Evolutionary conservation across 2,329 filamentous ascomycete genomes (phyloP).

Genomic region (Setomelanomma holmii): DNA sequence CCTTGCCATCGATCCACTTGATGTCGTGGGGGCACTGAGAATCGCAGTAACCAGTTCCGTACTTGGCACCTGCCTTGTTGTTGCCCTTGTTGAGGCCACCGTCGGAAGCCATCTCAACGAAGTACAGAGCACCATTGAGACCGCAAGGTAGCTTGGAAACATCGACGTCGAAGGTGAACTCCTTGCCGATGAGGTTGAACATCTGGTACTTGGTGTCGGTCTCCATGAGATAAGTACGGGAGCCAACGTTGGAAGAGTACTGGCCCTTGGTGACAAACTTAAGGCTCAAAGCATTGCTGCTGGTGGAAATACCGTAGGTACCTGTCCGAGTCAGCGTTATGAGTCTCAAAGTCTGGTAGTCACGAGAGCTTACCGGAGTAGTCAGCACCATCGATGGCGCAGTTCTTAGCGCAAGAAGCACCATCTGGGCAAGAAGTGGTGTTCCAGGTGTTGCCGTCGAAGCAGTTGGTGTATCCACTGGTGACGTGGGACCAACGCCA

Average conservation of each 20-base stretch:
- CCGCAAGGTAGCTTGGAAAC: constrained; percentile 72
- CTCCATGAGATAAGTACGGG: constrained; percentile 53
- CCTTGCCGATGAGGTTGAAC: constrained; percentile 51
- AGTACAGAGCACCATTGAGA: constrained; percentile 65
- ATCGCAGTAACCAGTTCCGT: constrained; percentile 61
- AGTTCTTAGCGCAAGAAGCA: constrained; percentile 48
- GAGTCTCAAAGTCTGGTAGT: background rate
- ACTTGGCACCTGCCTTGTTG: constrained; percentile 63
- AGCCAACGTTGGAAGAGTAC: constrained; percentile 52
- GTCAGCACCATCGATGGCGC: constrained; percentile 53
- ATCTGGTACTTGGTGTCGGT: constrained; percentile 50
- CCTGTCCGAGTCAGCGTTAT: constrained; percentile 14
- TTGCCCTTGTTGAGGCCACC: constrained; percentile 63
- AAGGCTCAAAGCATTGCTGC: constrained; percentile 60
- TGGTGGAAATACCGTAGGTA: constrained; percentile 60
- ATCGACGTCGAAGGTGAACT: constrained; percentile 53
- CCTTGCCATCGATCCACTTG: constrained; percentile 62
- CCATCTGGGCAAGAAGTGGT: constrained; percentile 49
- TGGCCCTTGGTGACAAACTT: constrained; percentile 64
- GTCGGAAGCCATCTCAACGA: constrained; percentile 64
- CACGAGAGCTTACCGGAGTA: constrained; percentile 40
- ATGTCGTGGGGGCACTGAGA: constrained; percentile 55
- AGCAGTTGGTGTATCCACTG: constrained; percentile 58
- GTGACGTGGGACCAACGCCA: constrained; percentile 59
- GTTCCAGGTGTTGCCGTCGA: constrained; percentile 55